Conservation (phyloP, 352 stramenopile genomes). For the Globisporangium nunn region DNA sequence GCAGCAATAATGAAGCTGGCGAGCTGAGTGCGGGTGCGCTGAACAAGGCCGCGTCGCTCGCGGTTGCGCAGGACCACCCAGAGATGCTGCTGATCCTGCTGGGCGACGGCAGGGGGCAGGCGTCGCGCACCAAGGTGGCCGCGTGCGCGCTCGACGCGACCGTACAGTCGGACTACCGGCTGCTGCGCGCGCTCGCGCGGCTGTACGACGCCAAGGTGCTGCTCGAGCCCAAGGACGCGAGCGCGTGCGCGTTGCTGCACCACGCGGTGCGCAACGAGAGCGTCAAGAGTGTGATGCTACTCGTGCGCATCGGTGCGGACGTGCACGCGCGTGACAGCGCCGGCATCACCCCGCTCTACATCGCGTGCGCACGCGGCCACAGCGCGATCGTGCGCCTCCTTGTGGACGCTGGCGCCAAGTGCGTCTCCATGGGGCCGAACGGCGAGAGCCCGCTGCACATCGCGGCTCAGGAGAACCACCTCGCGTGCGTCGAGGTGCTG, state of each 20-base stretch:
- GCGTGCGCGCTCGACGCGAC: conserved; percentile 45
- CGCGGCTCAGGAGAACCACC: conserved; percentile 74
- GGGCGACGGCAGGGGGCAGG: conserved; percentile 32
- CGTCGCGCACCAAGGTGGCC: conserved; percentile 24
- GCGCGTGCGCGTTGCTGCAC: conserved; percentile 57
- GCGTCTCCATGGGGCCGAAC: conserved; percentile 49
- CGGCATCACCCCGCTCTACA: conserved; percentile 68
- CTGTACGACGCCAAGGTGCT: conserved; percentile 36
- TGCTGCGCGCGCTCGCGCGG: conserved; percentile 49
- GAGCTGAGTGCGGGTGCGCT: conserved; percentile 28
- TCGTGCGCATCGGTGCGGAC: conserved; percentile 56
- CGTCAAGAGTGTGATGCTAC: conserved; percentile 43
- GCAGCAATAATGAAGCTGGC: conserved; percentile 4
- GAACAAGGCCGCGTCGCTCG: conserved; percentile 38
- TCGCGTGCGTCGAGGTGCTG: conserved; percentile 57
- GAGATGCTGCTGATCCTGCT: conserved; percentile 40
- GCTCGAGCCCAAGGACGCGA: conserved; percentile 32
- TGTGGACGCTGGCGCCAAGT: conserved; percentile 47
- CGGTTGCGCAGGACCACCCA: conserved; percentile 34
- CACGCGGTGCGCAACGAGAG: conserved; percentile 44
- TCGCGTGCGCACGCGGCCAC: conserved; percentile 65
- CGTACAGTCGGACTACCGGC: conserved; percentile 33
- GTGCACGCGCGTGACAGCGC: conserved; percentile 54
- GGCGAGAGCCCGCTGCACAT: conserved; percentile 76
- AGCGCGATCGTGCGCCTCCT: conserved; percentile 52